A percentile compares a stretch with the other conserved stretches of the same genome.
Conservation (phyloP, 139 green algal species). For the Tetradesmus obliquus region DNA sequence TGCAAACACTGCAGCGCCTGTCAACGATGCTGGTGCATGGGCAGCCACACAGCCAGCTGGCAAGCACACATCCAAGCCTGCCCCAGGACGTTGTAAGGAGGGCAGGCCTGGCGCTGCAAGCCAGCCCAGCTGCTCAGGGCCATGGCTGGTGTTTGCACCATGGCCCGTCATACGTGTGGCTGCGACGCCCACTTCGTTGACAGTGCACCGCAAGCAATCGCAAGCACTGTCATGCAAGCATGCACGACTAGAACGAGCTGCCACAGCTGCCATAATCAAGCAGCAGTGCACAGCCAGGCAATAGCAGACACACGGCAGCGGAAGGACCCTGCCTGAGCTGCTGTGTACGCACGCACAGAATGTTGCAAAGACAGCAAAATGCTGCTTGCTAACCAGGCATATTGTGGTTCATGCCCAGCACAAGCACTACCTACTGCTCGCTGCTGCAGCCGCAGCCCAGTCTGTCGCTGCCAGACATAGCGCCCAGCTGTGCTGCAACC, state of each 20-base stretch:
- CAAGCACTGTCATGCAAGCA: neutral
- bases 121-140: neutral
- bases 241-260: no score
- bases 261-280: no score
- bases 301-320: no score
- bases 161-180: constrained; percentile 7
- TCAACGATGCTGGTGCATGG: neutral
- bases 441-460: neutral
- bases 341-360: no score
- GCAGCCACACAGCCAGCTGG: neutral
- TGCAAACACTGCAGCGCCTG: neutral
- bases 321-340: no score
- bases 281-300: no score
- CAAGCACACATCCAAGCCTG: neutral
- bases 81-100: constrained; percentile 45
- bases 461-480: neutral
- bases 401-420: no score
- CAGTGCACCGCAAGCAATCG: neutral
- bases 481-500: neutral
- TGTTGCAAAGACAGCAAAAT: no score
- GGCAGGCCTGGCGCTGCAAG: neutral
- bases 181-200: neutral
- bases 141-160: constrained; percentile 8
- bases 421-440: neutral
- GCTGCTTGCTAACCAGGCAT: no score